Conservation (phyloP, 192 early-diverging fungal genomes). For the Backusella mclennaniae region DNA sequence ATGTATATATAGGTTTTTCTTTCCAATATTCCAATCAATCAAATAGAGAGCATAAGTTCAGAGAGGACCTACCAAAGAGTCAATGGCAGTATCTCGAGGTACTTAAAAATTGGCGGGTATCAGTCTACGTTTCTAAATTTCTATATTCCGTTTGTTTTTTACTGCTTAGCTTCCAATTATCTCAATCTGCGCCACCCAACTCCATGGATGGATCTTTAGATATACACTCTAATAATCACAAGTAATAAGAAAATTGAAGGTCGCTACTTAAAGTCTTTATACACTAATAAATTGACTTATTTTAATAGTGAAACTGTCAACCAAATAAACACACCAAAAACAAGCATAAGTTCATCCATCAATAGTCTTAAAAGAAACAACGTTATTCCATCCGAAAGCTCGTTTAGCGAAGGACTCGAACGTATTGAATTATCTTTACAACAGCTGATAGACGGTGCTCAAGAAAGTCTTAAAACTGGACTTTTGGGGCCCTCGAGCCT, state of each 20-base stretch:
- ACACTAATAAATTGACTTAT: neutral
- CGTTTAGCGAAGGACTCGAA: neutral
- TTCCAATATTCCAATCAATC: constrained; percentile 1
- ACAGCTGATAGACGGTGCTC: constrained; percentile 11
- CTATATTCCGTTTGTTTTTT: neutral
- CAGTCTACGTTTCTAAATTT: neutral
- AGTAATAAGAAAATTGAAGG: neutral
- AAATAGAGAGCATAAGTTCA: neutral
- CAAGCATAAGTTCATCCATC: too few relatives aligned
- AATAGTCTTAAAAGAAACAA: neutral
- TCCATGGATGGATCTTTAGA: neutral
- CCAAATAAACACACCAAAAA: neutral
- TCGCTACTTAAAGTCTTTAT: neutral
- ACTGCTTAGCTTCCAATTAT: neutral
- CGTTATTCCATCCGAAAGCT: neutral
- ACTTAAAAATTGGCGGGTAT: neutral
- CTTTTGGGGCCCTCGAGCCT: neutral
- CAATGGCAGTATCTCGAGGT: neutral
- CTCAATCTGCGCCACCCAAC: neutral
- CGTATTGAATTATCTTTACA: neutral
- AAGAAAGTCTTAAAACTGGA: constrained; percentile 7
- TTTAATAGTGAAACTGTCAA: neutral
- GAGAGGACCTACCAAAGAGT: neutral
- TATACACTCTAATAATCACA: neutral
- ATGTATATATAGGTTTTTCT: neutral